Base-by-base conservation (phyloP, 768 basidiomycete species). In the Boletellus ananiceps region DNA sequence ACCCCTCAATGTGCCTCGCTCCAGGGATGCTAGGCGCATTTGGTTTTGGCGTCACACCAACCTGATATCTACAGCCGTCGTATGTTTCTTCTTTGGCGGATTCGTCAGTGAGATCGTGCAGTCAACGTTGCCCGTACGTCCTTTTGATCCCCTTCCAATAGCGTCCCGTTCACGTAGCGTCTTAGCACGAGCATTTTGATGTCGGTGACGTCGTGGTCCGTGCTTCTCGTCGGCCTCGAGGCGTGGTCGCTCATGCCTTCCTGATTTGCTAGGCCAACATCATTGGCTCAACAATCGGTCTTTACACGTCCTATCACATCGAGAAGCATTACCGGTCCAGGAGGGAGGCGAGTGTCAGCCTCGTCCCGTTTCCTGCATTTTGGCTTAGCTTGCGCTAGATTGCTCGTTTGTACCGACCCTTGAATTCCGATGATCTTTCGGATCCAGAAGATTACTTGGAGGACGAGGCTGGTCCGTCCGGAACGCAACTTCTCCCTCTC, bases 11-110 rank as follows among this genome's bases (percentile, higher is more conserved):
- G 7, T 23, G 29, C 46, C n/a, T 9, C 31, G 36, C 6, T 41
- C 14, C 45, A 93, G 90, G 63, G 83, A 83, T 46, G 82, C 84
- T 7, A 72, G 89, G 51, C 75, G 89, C 54, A 78, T 92, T 66
- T 93, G 91, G 89, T 85, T 89, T 57, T 93, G 90, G 90, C 78
- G 89, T 25, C 77, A 85, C 62, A 76, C 81, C 23, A 76, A 79
- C 8, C 64, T 89, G 11, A 80, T 88, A 40, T 77, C 87, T 60
- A 88, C 91, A 2, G 65, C 66, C 4, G 66, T 87, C 56, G 71
- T 82, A 5, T 93, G 90, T 57, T 81, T 88, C 69, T 78, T 92
- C 59, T 80, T 86, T 53, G 90, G 90, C 11, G 88, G 88, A 1
- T 74, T 93, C 46, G 60, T 91, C 21, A 90, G 86, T 65, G 90